Base-by-base conservation (phyloP, 306 rosid genomes). In the Cucurbita moschata region DNA sequence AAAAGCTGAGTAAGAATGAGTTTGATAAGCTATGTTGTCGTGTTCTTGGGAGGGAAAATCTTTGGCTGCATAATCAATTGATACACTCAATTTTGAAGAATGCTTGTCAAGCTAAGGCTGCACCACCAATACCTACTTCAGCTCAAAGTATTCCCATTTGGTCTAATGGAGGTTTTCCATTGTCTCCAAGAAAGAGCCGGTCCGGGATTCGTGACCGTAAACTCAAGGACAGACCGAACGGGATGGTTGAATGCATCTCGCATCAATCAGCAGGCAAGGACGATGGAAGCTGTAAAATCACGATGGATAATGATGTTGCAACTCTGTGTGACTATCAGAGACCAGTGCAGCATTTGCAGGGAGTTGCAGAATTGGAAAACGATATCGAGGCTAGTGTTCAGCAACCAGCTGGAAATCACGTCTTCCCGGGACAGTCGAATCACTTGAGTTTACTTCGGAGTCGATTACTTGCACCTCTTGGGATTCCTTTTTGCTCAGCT, bases 391-490 rank as follows among this genome's bases (percentile, higher is more conserved):
- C 79, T 68, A 71, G 80, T 52, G 80, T 61, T 75, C 81, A 59
- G 80, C 79, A 79, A 58, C 84, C 88, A 64, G 82, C 82, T 40
- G 87, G 85, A 71, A 86, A 86, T 81, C 82, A 82, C 40, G 80
- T 84, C 76, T 80, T 88, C 59, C 26, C 68, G 58, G 92, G 84
- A 50, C 90, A 83, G 75, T 86, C 82, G 23, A 77, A 72, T 71
- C 59, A n/a, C 65, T 70, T 71, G 58, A 80, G 57, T 77, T 88
- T 85, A 79, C 78, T 87, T 64, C 87, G 82, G 81, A 85, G 85
- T 76, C 91, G 91, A 76, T 73, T 95, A 56, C 57, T 83, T 74
- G 99, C 99, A 39, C 99, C 99, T 38, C 90, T 95, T 49, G 99
- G 99, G 77, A 95, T 95, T 82, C 99, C 99, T 7, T 79, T 79